Evolutionary conservation across 2,329 filamentous ascomycete genomes (phyloP), one percentile per base, ranked within the genome.

Genomic region (Geoglossum cookeanum): DNA sequence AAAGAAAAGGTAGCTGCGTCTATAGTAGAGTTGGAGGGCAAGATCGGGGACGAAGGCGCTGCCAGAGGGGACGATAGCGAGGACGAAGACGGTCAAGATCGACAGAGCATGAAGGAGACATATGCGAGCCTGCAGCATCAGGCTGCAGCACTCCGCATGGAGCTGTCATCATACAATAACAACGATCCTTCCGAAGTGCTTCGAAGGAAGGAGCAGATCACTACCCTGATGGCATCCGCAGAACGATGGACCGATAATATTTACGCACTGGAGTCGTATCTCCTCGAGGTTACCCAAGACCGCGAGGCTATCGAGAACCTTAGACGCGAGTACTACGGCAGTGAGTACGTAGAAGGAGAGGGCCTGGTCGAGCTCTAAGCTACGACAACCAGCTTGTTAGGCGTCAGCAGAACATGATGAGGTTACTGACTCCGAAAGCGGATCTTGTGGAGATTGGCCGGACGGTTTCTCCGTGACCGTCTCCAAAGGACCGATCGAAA

Each of bases 271-370:
- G 73, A 75, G 58, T 63, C 66, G 32, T 58, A 58, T 32, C 55
- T 73, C 55, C 60, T 62, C 56, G 68, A 68, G 53, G 45, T 72
- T 59, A 65, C 67, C 1, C 69, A 68, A 4, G 74, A 77, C 62
- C 65, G 68, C 47, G 74, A 75, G 59, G 58, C 68, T 4, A 61
- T 79, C 22, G 62, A 68, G n/a, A 62, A 60, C 3, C 64, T 78
- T 15, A 70, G 72, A 62, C 69, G 67, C 56, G 68, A 70, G 49
- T 71, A 70, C 54, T 81, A 80, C 61, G 75, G 73, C 7, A 72
- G 73, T 27, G 76, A 80, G 62, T 79, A 73, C 63, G 74, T 75
- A 57, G 77, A 81, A 57, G 76, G 74, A 44, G 71, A 72, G 52
- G 73, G 74, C 6, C 66, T 79, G 60, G 67, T 68, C 30, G 76